Evolutionary conservation across 2,329 filamentous ascomycete species (phyloP).

Genomic region (Allantophomopsis cytisporea): DNA sequence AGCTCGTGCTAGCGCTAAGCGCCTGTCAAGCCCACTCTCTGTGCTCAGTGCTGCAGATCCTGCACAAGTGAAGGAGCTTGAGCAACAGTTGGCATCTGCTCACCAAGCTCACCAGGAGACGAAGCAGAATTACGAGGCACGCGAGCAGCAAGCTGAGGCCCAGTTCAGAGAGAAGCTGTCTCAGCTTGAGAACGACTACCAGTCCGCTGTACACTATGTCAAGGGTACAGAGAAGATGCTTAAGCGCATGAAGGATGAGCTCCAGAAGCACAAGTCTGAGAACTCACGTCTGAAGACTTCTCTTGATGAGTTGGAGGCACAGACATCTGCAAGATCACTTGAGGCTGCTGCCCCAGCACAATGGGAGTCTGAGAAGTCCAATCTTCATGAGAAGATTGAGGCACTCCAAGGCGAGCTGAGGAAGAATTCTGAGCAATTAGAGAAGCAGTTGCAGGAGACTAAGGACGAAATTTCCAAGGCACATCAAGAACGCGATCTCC

Average conservation of each 20-base stretch:
- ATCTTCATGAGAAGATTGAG: slow-evolving; percentile 55
- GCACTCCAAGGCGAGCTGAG: slow-evolving; percentile 56
- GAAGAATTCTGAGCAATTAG: slow-evolving; percentile 50
- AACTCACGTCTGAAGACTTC: slow-evolving; percentile 75
- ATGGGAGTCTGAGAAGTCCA: slow-evolving; percentile 64
- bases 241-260: slow-evolving; percentile 93
- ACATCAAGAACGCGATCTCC: slow-evolving; percentile 54
- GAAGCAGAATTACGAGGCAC: slow-evolving; percentile 61
- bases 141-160: slow-evolving; percentile 76
- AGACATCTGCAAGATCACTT: slow-evolving; percentile 21
- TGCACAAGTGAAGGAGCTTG: slow-evolving; percentile 67
- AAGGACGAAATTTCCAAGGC: slow-evolving; percentile 54
- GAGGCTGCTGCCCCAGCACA: slow-evolving; percentile 34
- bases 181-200: slow-evolving; percentile 92
- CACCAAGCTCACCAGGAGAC: slow-evolving; percentile 76
- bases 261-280: slow-evolving; percentile 81
- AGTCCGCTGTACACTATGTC: slow-evolving; percentile 94
- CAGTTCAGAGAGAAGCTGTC: slow-evolving; percentile 86
- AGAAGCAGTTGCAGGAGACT: slow-evolving; percentile 55
- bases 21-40: slow-evolving; percentile 59
- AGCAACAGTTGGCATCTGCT: slow-evolving; percentile 71
- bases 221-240: slow-evolving; percentile 99
- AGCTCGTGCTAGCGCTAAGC: slow-evolving; percentile 58
- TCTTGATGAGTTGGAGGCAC: slow-evolving; percentile 53
- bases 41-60: slow-evolving; percentile 69